Evolutionary conservation across 495 filamentous ascomycete genomes (phyloP).

Genomic region (Elaphomyces granulatus): DNA sequence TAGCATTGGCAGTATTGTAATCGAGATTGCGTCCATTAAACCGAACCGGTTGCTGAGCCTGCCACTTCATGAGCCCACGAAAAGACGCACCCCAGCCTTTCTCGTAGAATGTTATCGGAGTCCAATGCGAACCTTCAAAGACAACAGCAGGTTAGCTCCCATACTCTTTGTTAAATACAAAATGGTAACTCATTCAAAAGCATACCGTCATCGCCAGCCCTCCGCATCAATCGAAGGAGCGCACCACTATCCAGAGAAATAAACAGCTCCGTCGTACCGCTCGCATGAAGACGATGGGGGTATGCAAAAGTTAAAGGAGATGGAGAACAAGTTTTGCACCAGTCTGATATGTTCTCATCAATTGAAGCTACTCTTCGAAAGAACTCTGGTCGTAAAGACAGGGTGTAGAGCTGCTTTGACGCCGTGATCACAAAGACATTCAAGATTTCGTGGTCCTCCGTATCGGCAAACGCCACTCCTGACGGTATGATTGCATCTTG

Average conservation of each 20-base stretch:
- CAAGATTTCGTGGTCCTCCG: slow-evolving; percentile 61
- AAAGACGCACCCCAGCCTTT: slow-evolving; percentile 62
- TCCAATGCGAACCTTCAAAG: slow-evolving; percentile 46
- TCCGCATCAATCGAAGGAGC: slow-evolving; percentile 56
- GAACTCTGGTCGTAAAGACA: slow-evolving; percentile 66
- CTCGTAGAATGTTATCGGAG: slow-evolving; percentile 64
- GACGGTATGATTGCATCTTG: slow-evolving; percentile 51
- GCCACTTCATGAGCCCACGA: slow-evolving; percentile 56
- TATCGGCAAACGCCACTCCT: slow-evolving; percentile 69
- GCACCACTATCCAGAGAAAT: slow-evolving; percentile 73
- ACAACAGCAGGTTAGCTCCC: slow-evolving; percentile 10
- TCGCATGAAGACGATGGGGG: slow-evolving; percentile 67
- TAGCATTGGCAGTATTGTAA: slow-evolving; percentile 44
- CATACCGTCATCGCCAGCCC: slow-evolving; percentile 52
- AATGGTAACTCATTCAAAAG: no score
- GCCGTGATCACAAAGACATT: slow-evolving; percentile 70
- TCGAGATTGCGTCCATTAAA: slow-evolving; percentile 55
- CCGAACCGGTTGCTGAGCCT: slow-evolving; percentile 46
- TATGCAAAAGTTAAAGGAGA: slow-evolving; percentile 60
- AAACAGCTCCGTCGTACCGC: slow-evolving; percentile 56
- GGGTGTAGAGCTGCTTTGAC: slow-evolving; percentile 60
- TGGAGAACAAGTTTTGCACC: slow-evolving; percentile 59
- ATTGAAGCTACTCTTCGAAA: slow-evolving; percentile 52
- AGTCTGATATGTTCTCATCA: slow-evolving; percentile 55
- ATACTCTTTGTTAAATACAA: no score